A percentile compares a stretch with the other conserved stretches of the same genome.
Evolutionary conservation across 345 rosid species (phyloP).

Genomic region (Arabis hirsuta): DNA sequence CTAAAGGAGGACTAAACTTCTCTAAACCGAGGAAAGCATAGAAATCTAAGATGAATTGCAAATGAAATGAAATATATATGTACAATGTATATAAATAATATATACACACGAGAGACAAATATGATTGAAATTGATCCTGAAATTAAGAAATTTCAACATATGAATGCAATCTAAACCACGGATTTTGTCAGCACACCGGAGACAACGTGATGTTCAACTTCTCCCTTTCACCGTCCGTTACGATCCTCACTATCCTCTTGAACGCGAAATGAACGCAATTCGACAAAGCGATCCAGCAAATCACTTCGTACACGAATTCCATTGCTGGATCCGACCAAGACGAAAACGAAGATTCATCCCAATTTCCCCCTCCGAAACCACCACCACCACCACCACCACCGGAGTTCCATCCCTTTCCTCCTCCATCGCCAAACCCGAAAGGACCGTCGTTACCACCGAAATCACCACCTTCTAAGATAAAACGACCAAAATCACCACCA

Average conservation of each 20-base stretch:
- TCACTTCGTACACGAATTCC: slow-evolving; percentile 86
- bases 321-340: slow-evolving; percentile 67
- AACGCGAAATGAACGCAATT: slow-evolving; percentile 86
- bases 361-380: slow-evolving; percentile 56
- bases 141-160: background rate
- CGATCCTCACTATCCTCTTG: slow-evolving; percentile 64
- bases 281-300: slow-evolving; percentile 89
- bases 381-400: slow-evolving; percentile 57
- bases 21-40: background rate
- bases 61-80: slow-evolving; percentile 16
- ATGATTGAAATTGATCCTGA: background rate
- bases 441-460: slow-evolving; percentile 49
- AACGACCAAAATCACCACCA: slow-evolving; percentile 52
- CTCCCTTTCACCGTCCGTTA: slow-evolving; percentile 60
- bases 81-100: slow-evolving; percentile 23
- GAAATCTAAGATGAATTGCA: background rate
- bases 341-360: slow-evolving; percentile 68
- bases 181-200: slow-evolving; percentile 51
- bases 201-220: slow-evolving; percentile 60
- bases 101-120: slow-evolving; percentile 5
- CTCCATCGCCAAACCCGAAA: slow-evolving; percentile 57
- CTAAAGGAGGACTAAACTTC: background rate
- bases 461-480: slow-evolving; percentile 54
- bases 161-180: background rate
- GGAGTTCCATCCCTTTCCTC: slow-evolving; percentile 72